These are phyloP conservation scores for Psilocybe tampanensis DNA, from an alignment of 768 basidiomycete genomes.

Conservation along the genomic window DNA sequence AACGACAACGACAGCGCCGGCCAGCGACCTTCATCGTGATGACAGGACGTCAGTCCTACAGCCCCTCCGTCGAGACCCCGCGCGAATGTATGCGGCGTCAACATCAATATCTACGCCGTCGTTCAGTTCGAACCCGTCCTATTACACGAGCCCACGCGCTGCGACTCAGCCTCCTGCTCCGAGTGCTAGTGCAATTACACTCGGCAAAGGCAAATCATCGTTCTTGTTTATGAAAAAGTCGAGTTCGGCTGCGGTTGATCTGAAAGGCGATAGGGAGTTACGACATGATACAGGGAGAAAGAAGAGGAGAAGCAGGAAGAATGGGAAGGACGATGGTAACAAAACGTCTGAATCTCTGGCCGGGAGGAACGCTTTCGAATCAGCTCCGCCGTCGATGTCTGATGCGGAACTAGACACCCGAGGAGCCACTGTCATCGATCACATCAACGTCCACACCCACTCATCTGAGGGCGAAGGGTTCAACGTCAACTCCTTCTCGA, in stretches of 20 bases:
- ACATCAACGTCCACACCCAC: conserved; percentile 1
- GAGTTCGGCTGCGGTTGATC: background rate
- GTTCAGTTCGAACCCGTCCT: conserved; percentile 6
- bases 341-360: no score
- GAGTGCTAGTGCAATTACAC: no score
- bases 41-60: no score
- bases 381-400: no score
- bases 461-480: conserved; percentile 5
- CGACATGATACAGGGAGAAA: no score
- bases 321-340: no score
- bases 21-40: no score
- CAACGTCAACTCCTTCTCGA: conserved; percentile 6
- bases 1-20: no score
- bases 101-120: conserved; percentile 17
- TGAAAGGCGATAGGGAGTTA: background rate
- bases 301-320: no score
- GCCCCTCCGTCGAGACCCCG: no score
- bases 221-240: background rate
- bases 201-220: background rate
- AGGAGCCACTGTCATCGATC: background rate
- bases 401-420: no score
- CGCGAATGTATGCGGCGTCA: conserved; percentile 16
- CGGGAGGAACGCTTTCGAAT: no score
- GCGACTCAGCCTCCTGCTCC: conserved; percentile 24
- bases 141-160: conserved; percentile 23